Evolutionary conservation across 176 grass and related monocot genomes (phyloP).

Genomic region (Hordeum vulgare): MorexV3_pseudomolecules_assembly NC_058524.1:621962880-621963379

Average conservation of each 20-base stretch:
- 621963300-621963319: constrained; percentile 58
- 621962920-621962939: constrained; percentile 18
- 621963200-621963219: constrained; percentile 91
- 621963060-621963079: not conserved
- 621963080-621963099: not conserved
- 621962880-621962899: not conserved
- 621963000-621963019: not conserved
- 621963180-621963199: constrained; percentile 37
- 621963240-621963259: constrained; percentile 77
- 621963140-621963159: constrained; percentile 21
- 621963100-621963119: not conserved
- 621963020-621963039: not conserved
- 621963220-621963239: constrained; percentile 83
- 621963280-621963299: constrained; percentile 54
- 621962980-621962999: no score
- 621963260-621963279: constrained; percentile 73
- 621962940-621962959: not conserved
- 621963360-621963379: constrained; percentile 62
- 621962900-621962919: constrained; percentile 15
- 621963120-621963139: not conserved
- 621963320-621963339: constrained; percentile 91
- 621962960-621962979: not conserved
- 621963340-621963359: constrained; percentile 76
- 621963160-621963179: constrained; percentile 16
- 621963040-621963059: not conserved